phyloP scores from a whole-genome alignment of 441 rosid species.

The Populus hybrid region DNA sequence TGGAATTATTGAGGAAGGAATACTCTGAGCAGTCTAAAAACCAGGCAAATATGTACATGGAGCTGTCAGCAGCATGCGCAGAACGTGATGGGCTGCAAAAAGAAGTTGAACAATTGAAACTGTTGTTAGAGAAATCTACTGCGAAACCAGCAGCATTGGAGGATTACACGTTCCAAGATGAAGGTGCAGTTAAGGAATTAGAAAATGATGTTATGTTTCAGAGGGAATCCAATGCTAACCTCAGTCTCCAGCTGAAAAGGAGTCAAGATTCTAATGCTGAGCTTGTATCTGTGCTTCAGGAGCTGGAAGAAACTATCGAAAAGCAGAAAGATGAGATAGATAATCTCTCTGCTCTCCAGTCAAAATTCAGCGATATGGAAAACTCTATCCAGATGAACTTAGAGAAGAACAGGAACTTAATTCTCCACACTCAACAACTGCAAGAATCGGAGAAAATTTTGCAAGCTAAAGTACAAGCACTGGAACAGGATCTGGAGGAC shows the following conservation, averaged over 20 bases:
- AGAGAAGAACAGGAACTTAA: conserved; percentile 30
- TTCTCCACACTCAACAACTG: conserved; percentile 30
- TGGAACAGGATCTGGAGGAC: conserved; percentile 37
- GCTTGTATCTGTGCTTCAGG: conserved; percentile 61
- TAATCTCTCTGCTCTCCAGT: conserved; percentile 25
- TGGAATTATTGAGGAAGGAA: conserved; percentile 47
- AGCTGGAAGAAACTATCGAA: conserved; percentile 48
- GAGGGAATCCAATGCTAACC: conserved; percentile 41
- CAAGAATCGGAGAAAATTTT: conserved; percentile 43
- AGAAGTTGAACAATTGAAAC: conserved; percentile 47
- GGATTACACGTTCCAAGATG: conserved; percentile 28
- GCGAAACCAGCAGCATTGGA: conserved; percentile 23
- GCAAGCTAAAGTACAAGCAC: conserved; percentile 34
- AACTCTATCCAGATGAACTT: conserved; percentile 19
- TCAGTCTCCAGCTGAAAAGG: conserved; percentile 48
- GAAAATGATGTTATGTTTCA: conserved; percentile 51
- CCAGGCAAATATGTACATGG: conserved; percentile 33
- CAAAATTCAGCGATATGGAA: conserved; percentile 31
- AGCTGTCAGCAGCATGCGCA: conserved; percentile 41
- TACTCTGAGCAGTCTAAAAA: conserved; percentile 43
- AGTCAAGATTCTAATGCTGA: conserved; percentile 63
- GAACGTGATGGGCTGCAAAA: conserved; percentile 47
- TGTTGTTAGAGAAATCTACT: conserved; percentile 28
- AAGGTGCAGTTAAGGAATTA: conserved; percentile 34
- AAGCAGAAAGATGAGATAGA: conserved; percentile 50